Base-by-base conservation (phyloP, 1,284 basidiomycete genomes). In the Cystobasidiaceae sp. region DNA sequence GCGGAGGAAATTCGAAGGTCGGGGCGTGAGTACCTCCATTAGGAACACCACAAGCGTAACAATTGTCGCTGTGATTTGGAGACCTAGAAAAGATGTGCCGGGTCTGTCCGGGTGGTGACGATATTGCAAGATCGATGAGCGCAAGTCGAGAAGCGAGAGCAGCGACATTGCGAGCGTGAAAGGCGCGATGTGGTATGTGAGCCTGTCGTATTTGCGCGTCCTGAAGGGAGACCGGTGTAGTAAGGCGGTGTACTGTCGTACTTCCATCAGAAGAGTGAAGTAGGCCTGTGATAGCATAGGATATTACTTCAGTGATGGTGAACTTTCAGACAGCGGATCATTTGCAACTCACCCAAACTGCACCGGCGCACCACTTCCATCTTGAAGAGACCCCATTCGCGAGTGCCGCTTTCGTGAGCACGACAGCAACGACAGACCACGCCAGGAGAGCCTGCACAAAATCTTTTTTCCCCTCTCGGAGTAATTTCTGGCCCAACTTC, bases 21-120 rank as follows among this genome's bases (percentile, higher is more conserved):
- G 62, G 0, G 78, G 78, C 5, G 78, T 67, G 56, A 72, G 72
- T 55, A 77, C 64, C 33, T 80, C 75, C 5, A 75, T 32, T 69
- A 76, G 74, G 65, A 75, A 75, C 4, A 78, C 68, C 3, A 73
- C n/a, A 34, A 77, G 72, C 8, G 75, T 60, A 15, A 72, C 60
- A 13, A 67, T 58, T 17, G 76, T 71, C 9, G 72, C 67, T 11
- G 77, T 69, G 0, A 58, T 66, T 15, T 76, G 70, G 3, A 70
- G 9, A 0, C 68, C 45, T 32, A 67, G 27, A 1, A 32, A 19
- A 23, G 45, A 32, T 15, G 13, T 11, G 54, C 28, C n/a, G 23
- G 62, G 54, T n/a, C n/a, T 56, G 15, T 56, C 54, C 19, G 41
- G n/a, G 39, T 56, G 6, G 17, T 56, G 13, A 19, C 21, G 54